phyloP scores from a whole-genome alignment of 202 grass and related monocot genomes.

The Panicum virgatum region DNA sequence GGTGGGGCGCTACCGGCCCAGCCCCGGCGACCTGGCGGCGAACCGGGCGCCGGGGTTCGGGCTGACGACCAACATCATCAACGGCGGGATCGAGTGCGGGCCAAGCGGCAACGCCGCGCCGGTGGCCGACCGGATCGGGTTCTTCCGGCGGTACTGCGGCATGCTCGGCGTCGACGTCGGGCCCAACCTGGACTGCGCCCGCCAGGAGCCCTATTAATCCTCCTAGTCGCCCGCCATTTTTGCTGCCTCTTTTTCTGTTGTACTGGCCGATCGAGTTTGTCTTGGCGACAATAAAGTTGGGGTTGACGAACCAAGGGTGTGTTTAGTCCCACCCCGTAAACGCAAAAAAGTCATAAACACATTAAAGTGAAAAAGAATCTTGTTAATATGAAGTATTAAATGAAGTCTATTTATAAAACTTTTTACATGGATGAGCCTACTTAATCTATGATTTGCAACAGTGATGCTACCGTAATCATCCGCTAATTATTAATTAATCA shows the following conservation, averaged over 20 bases:
- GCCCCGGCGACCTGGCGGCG: slow-evolving; percentile 18
- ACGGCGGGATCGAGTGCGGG: slow-evolving; percentile 76
- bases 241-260: no score
- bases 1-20: slow-evolving; percentile 51
- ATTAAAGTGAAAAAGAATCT: no score
- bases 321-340: no score
- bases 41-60: slow-evolving; percentile 63
- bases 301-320: no score
- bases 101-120: background rate
- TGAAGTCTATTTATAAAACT: no score
- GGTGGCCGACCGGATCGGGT: slow-evolving; percentile 58
- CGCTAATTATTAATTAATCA: no score
- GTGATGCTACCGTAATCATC: no score
- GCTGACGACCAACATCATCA: slow-evolving; percentile 87
- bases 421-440: no score
- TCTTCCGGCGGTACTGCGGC: slow-evolving; percentile 48
- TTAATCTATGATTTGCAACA: no score
- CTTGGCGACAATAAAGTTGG: background rate
- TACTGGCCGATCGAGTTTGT: background rate
- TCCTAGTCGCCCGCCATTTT: background rate
- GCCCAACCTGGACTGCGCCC: slow-evolving; percentile 49
- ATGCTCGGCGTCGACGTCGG: slow-evolving; percentile 41
- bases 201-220: slow-evolving; percentile 45
- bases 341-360: no score
- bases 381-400: no score